Percentiles rank a stretch among this genome's conserved stretches.
Conservation (phyloP, 1,139 yeast species). For the Saccharomyces hybrid region DNA sequence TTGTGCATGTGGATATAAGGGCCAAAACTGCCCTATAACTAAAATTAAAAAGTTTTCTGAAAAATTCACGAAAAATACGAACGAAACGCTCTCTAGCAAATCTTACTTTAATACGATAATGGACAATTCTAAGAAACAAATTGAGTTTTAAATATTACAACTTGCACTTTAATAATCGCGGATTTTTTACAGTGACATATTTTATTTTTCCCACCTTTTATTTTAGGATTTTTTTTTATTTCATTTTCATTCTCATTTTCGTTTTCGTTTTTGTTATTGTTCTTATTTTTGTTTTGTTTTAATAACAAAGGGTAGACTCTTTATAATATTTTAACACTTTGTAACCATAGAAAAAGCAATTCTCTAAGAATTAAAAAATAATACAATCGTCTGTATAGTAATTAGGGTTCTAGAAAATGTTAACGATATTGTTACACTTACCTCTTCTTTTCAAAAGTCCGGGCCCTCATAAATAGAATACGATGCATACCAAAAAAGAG, state of each 20-base stretch:
- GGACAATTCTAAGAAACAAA: neutral
- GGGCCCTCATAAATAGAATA: no score
- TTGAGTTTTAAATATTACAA: neutral
- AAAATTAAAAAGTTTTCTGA: neutral
- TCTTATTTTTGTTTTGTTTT: neutral
- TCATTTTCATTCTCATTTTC: no score
- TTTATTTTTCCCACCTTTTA: neutral
- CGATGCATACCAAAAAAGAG: no score
- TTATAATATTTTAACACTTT: neutral
- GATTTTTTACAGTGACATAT: no score
- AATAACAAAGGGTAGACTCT: neutral
- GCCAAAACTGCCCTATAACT: constrained; percentile 47
- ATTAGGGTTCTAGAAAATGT: neutral
- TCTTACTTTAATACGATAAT: neutral
- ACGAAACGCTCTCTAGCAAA: neutral
- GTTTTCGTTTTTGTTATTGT: neutral
- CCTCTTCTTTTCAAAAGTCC: no score
- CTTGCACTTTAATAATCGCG: neutral
- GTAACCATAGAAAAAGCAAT: neutral
- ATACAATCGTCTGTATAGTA: neutral
- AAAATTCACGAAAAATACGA: neutral
- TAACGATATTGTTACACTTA: no score
- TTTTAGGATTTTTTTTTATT: neutral
- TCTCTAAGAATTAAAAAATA: neutral
- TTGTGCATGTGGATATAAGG: constrained; percentile 51